phyloP scores from a whole-genome alignment of 2,329 filamentous ascomycete genomes.

The Westerdykella ornata region DNA sequence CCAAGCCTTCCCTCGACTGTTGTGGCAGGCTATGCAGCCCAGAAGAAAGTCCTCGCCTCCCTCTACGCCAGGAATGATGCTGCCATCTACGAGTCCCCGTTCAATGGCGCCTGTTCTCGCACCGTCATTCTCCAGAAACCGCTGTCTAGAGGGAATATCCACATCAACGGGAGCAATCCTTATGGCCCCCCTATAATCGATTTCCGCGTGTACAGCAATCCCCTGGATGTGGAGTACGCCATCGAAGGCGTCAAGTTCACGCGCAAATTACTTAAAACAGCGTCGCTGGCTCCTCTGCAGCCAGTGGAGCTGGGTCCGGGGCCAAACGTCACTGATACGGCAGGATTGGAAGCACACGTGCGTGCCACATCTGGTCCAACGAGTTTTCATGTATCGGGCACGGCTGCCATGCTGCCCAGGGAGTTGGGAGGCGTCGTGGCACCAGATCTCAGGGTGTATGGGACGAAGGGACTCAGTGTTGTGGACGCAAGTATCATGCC shows the following conservation, averaged over 20 bases:
- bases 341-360: constrained; percentile 1
- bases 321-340: constrained; percentile 9
- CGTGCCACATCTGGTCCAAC: constrained; percentile 2
- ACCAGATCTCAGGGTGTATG: constrained; percentile 15
- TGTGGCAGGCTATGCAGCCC: constrained; percentile 8
- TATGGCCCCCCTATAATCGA: constrained; percentile 20
- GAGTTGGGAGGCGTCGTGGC: constrained; percentile 19
- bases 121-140: constrained; percentile 20
- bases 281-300: constrained; percentile 9
- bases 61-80: constrained; percentile 14
- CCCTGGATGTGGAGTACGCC: constrained; percentile 23
- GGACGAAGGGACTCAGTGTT: constrained; percentile 13
- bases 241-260: constrained; percentile 22
- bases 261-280: constrained; percentile 11
- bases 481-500: constrained; percentile 20
- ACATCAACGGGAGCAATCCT: constrained; percentile 26
- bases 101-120: constrained; percentile 7
- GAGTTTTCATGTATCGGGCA: constrained; percentile 15
- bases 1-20: constrained; percentile 1
- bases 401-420: constrained; percentile 15
- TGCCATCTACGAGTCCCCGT: constrained; percentile 20
- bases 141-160: constrained; percentile 31
- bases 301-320: constrained; percentile 14
- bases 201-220: constrained; percentile 27
- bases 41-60: constrained; percentile 14